Base-by-base conservation (phyloP, 768 basidiomycete species). In the Amanita thiersii region DNA sequence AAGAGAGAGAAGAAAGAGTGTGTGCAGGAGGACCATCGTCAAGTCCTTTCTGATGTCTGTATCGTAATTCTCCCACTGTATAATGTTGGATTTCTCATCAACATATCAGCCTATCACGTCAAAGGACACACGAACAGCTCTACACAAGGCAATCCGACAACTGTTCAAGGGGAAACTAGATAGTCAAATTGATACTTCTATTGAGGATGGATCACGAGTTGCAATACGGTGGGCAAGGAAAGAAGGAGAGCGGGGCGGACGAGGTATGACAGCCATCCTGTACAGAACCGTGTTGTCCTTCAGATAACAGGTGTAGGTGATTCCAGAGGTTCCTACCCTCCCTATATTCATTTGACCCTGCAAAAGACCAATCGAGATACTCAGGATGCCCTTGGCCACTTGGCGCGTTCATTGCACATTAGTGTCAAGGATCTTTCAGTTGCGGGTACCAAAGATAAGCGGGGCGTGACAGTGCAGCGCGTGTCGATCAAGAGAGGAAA, bases 341-440 rank as follows among this genome's bases (percentile, higher is more conserved):
- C 84, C 0, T 99, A 86, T 56, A 90, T 98, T 48, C 92, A 97
- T 56, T 96, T 98, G 59, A 96, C 89, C 1, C 65, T 99, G 24
- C 92, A 94, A 56, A 99, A 99, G 63, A 88, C 92, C 15, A 99
- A 99, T 56, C 81, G 96, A 32, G 96, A 99, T 55, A 96, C 91
- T 2, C 92, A 96, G 55, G 96, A 98, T 55, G 90, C 89, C 1
- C 75, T 99, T 15, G 70, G 77, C 1, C 71, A 93, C 52, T 64
- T 99, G 23, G 70, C 87, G 12, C 80, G 91, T 10, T 69, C 73
- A 21, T 67, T 97, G n/a, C 81, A 84, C 47, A 78, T 81, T 45
- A 77, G 68, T 17, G 58, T 79, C 37, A 91, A 86, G 60, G 89
- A 94, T 54, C 68, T 99, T 5, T 78, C 81, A 17, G 85, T 92